Evolutionary conservation across 2,329 filamentous ascomycete genomes (phyloP).

Genomic region (Calonectria multiphialidica): DNA sequence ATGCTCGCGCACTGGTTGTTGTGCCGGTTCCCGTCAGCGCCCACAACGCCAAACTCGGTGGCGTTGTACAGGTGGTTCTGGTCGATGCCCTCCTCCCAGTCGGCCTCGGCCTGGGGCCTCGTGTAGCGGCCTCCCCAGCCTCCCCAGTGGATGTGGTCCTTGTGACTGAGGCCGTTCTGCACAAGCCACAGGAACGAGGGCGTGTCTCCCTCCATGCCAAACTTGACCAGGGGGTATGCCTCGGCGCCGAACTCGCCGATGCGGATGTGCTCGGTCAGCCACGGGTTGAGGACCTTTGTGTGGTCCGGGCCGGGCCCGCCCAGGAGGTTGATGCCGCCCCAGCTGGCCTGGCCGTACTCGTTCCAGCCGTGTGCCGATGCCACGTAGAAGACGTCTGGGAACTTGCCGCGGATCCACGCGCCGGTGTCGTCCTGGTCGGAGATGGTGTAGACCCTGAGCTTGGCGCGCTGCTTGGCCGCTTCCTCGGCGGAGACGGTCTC

Average conservation of each 20-base stretch:
- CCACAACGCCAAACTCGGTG: conserved; percentile 29
- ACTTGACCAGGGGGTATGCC: conserved; percentile 58
- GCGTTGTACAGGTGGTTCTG: conserved; percentile 17
- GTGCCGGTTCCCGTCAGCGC: conserved; percentile 13
- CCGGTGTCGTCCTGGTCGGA: conserved; percentile 71
- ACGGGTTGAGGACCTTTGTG: conserved; percentile 58
- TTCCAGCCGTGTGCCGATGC: conserved; percentile 66
- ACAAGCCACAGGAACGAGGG: conserved; percentile 59
- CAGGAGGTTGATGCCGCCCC: conserved; percentile 61
- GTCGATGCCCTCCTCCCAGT: conserved; percentile 38
- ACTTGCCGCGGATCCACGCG: conserved; percentile 65
- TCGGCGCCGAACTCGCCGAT: conserved; percentile 54
- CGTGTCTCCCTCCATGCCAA: conserved; percentile 63
- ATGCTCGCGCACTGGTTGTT: conserved; percentile 47
- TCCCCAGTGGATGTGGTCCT: conserved; percentile 59
- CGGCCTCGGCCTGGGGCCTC: conserved; percentile 40
- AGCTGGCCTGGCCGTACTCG: conserved; percentile 64
- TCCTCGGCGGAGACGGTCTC: conserved; percentile 42
- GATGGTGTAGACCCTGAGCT: conserved; percentile 65
- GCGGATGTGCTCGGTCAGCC: conserved; percentile 65
- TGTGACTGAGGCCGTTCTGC: conserved; percentile 50
- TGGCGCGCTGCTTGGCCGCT: conserved; percentile 49
- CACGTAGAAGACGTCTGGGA: conserved; percentile 67
- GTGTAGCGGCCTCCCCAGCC: conserved; percentile 62
- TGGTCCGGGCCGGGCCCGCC: neutral